Base-by-base conservation (phyloP, 2,329 filamentous ascomycete genomes). In the Ophioceras dolichostomum region DNA sequence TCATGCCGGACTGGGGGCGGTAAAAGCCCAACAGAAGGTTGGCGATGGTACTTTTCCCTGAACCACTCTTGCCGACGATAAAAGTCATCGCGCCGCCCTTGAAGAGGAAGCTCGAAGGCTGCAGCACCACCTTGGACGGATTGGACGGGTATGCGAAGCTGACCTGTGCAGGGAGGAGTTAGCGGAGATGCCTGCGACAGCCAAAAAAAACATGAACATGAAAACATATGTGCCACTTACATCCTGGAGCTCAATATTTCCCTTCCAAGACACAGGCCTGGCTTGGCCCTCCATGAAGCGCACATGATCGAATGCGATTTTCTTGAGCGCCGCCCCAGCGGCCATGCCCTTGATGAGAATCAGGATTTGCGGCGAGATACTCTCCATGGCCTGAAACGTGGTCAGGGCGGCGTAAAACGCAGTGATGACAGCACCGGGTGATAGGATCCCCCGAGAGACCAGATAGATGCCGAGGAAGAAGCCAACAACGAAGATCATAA, bases 21-120 rank as follows among this genome's bases (percentile, higher is more conserved):
- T 95, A 94, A 47, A 93, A 83, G 10, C 79, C 74, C 36, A 87
- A 67, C 1, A 96, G 65, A 1, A 96, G 66, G 50, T 85, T 86
- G 1, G 81, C 79, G 2, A 96, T 52, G 0, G 89, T 96, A 47
- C 86, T 94, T 56, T 96, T 96, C 0, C 89, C 89, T 2, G 85
- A 94, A 1, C 91, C 91, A 49, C 86, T 94, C 48, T 70, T 73
- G 0, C 89, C 91, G 35, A 95, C 74, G 2, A 96, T 66, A 49
- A 91, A 95, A 0, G 78, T 85, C 3, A 80, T 76, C 43, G 83
- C 67, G 0, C 83, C 79, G 0, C 79, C 67, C 0, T 77, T 72
- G 40, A 96, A 89, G 45, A 67, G 71, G 42, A 95, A 69, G 0
- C 67, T 77, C 0, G 73, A 71, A 6, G 70, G 59, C 1, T 70